Conservation (phyloP, 2,329 filamentous ascomycete genomes). For the Colletotrichum kahawae region DNA sequence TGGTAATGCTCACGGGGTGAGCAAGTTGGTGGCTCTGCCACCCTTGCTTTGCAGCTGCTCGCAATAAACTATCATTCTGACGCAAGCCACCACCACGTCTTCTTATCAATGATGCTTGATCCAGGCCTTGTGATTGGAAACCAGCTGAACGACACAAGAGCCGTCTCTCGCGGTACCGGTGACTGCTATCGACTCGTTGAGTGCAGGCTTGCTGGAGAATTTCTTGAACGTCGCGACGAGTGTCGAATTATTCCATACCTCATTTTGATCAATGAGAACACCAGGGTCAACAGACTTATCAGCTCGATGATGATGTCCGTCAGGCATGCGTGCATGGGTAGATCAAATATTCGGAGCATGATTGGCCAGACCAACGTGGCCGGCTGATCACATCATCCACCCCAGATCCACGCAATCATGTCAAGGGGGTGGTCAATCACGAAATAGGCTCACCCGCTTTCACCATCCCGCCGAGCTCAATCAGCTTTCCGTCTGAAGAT, state of each 20-base stretch:
- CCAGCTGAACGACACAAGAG: not conserved
- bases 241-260: not conserved
- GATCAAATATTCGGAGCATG: not conserved
- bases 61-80: conserved; percentile 1
- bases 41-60: not conserved
- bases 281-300: not conserved
- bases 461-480: not conserved
- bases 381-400: conserved; percentile 10
- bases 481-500: not conserved
- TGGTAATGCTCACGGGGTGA: not conserved
- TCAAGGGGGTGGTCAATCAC: conserved; percentile 8
- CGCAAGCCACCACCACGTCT: not conserved
- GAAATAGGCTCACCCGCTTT: conserved; percentile 12
- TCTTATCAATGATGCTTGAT: not conserved
- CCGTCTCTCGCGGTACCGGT: not conserved
- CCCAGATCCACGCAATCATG: conserved; percentile 14
- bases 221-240: not conserved
- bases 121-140: not conserved
- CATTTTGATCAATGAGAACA: not conserved
- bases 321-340: not conserved
- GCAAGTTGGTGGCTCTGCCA: not conserved
- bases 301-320: not conserved
- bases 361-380: not conserved
- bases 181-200: not conserved
- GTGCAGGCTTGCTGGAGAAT: not conserved